Conservation (phyloP, 164 flowering plant species). For the Saururus chinensis region DNA sequence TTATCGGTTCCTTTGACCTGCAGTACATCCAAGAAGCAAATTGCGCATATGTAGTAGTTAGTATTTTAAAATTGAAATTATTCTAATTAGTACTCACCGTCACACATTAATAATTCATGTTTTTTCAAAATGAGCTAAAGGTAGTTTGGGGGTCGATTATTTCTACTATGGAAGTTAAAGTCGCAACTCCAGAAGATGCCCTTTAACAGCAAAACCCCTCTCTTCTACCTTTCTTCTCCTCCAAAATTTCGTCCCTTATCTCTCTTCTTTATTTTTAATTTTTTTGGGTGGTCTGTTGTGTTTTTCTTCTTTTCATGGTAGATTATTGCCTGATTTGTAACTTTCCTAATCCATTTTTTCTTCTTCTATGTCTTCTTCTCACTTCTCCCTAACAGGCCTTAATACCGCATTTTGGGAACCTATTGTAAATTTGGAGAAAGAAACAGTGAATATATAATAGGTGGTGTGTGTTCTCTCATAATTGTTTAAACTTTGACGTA, state of each 20-base stretch:
- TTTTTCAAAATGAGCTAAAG: too few relatives aligned
- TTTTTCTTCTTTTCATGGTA: not conserved
- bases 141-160: slow-evolving; percentile 89
- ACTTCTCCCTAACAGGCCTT: slow-evolving; percentile 13
- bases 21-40: too few relatives aligned
- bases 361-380: slow-evolving; percentile 2
- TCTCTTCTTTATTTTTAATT: not conserved
- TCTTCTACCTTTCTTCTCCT: too few relatives aligned
- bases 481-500: not conserved
- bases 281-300: not conserved
- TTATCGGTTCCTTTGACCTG: too few relatives aligned
- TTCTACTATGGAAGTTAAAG: slow-evolving; percentile 98
- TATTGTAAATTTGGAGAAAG: slow-evolving; percentile 24
- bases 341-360: slow-evolving; percentile 5
- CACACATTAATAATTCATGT: too few relatives aligned
- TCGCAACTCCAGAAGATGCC: slow-evolving; percentile 69
- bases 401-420: slow-evolving; percentile 11
- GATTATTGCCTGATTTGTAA: not conserved
- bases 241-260: not conserved
- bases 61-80: too few relatives aligned
- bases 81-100: too few relatives aligned
- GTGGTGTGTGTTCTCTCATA: not conserved
- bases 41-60: too few relatives aligned
- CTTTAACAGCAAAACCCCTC: slow-evolving; percentile 31
- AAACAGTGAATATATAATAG: slow-evolving; percentile 27